Evolutionary conservation across 2,329 filamentous ascomycete genomes (phyloP).

Genomic region (Paecilomyces fulvus): DNA sequence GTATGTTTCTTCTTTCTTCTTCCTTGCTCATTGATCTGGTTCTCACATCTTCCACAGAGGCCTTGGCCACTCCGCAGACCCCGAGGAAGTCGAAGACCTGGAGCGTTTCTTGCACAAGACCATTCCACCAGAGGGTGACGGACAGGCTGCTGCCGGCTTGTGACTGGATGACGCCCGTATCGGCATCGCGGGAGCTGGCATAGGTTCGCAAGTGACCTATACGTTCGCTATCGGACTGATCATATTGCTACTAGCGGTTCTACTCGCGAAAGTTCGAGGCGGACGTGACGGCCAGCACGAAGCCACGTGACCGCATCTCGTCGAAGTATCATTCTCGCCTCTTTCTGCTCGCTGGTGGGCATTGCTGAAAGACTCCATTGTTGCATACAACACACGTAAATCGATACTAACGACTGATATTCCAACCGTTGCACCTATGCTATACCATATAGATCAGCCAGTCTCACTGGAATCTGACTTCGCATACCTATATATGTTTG

Average conservation of each 20-base stretch:
- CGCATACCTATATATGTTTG: neutral
- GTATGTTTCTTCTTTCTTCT: conserved; percentile 40
- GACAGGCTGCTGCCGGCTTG: conserved; percentile 19
- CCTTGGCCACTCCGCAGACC: conserved; percentile 67
- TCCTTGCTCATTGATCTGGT: neutral
- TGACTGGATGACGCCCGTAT: conserved; percentile 20
- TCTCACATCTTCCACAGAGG: conserved; percentile 38
- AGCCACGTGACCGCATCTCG: neutral
- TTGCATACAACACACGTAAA: neutral
- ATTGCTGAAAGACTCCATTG: neutral
- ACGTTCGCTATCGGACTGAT: neutral
- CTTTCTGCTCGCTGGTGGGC: neutral
- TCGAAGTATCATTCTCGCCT: neutral
- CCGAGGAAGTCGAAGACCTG: conserved; percentile 73
- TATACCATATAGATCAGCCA: neutral
- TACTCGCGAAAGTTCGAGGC: neutral
- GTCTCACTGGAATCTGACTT: neutral
- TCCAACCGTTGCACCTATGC: neutral
- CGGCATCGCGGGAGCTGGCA: neutral
- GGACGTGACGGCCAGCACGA: neutral
- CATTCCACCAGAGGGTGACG: conserved; percentile 41
- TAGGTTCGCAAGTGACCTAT: neutral
- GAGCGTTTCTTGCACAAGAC: conserved; percentile 53
- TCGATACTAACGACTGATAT: neutral
- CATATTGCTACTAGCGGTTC: neutral